Base-by-base conservation (phyloP, 2,329 filamentous ascomycete genomes). In the Cordyceps farinosa region DNA sequence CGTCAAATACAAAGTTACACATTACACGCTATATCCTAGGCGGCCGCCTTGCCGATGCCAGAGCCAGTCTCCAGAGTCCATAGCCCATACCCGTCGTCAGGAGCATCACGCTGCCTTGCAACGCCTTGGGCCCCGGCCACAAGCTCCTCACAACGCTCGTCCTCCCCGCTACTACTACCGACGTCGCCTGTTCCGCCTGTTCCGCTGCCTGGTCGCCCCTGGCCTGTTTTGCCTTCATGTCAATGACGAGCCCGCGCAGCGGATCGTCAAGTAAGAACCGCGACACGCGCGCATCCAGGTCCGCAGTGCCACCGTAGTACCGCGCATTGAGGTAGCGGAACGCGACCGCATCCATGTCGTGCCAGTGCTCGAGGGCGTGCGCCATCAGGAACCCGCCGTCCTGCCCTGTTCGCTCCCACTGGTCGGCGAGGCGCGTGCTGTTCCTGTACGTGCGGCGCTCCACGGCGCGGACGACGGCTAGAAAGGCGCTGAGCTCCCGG, bases 281-380 rank as follows among this genome's bases (percentile, higher is more conserved):
- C 29, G 32, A 30, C n/a, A 61, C 30, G 30, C 57, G 57, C 2
- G 27, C 57, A 2, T 61, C 57, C 36, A 61, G 7, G 38, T 52
- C 57, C 36, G 57, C 15, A 29, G 57, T 61, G 27, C 57, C 57
- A 27, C 57, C 57, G 17, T 61, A 61, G n/a, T 61, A 52, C 3
- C 57, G 57, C 55, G 62, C 68, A 38, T 74, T 72, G 64, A 75
- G 73, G 54, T 75, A 64, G 5, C 56, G 48, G 27, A 61, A 60
- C 15, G 62, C 55, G 11, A 64, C 57, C 13, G 40, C 34, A 30
- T 64, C 62, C 9, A 64, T 64, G 17, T 64, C 62, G 38, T 45
- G 57, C 56, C 62, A 55, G 56, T 61, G 34, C 40, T 64, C 62
- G 6, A 64, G 50, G 9, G 62, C 62, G 34, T 64, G 57, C 15